A percentile compares a stretch with the other conserved stretches of the same genome.
Conservation (phyloP, 495 filamentous ascomycete species). For the Trichoderma reesei region DNA sequence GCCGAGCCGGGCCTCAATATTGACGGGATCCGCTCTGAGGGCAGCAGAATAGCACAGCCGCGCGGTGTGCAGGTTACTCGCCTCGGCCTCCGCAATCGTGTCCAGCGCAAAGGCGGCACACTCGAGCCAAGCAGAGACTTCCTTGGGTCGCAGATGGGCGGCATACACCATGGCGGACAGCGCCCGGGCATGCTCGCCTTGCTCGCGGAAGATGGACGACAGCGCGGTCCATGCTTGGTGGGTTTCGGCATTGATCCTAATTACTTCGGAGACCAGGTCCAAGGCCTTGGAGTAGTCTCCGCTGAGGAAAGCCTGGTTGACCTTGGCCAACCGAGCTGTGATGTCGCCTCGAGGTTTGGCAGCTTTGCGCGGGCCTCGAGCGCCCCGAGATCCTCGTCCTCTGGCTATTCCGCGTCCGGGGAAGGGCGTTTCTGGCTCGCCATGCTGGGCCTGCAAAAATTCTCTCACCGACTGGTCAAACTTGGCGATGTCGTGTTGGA, state of each 20-base stretch:
- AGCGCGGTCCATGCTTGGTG: constrained; percentile 67
- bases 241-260: constrained; percentile 76
- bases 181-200: constrained; percentile 57
- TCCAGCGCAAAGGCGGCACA: constrained; percentile 54
- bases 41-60: constrained; percentile 62
- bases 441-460: constrained; percentile 12
- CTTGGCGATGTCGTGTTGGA: constrained; percentile 25
- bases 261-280: constrained; percentile 53
- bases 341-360: constrained; percentile 66
- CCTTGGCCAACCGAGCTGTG: constrained; percentile 58
- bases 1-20: constrained; percentile 48
- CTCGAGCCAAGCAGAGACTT: constrained; percentile 56
- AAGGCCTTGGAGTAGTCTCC: constrained; percentile 55
- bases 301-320: constrained; percentile 59
- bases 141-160: constrained; percentile 59
- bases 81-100: constrained; percentile 43
- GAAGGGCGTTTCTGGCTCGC: constrained; percentile 11
- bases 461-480: constrained; percentile 19
- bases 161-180: constrained; percentile 59
- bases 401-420: constrained; percentile 11
- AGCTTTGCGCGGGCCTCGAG: constrained; percentile 58
- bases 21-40: constrained; percentile 48
- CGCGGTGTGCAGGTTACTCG: constrained; percentile 41
- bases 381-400: constrained; percentile 24
- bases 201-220: constrained; percentile 59